Conservation (phyloP, 257 asterid genomes). For the Leptodermis oblonga region DNA sequence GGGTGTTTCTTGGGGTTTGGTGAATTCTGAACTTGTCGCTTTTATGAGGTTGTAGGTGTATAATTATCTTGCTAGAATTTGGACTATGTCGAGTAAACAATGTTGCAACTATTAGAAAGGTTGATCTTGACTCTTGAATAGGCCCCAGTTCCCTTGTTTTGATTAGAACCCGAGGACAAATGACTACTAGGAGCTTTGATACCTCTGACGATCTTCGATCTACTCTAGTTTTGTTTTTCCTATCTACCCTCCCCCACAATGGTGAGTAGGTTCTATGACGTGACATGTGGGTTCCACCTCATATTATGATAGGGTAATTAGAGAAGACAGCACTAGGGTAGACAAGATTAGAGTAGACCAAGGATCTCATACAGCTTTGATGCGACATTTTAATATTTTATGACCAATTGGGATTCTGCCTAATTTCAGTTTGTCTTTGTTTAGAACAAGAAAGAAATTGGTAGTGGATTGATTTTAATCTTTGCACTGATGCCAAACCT, state of each 20-base stretch:
- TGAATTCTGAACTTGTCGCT: not conserved
- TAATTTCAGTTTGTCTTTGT: not conserved
- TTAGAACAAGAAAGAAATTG: not conserved
- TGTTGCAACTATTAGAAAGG: not conserved
- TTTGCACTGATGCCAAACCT: not conserved
- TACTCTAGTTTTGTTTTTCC: no score
- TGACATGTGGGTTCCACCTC: no score
- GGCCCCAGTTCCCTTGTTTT: not conserved
- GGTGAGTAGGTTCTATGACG: no score
- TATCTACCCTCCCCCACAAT: no score
- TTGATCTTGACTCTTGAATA: not conserved
- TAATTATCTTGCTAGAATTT: not conserved
- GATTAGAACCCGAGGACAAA: not conserved
- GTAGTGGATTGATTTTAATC: not conserved
- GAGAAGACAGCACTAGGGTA: no score
- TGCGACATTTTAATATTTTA: no score
- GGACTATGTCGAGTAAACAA: constrained; percentile 1
- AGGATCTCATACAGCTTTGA: no score
- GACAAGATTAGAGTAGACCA: no score
- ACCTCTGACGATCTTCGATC: no score
- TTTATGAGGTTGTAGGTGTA: not conserved
- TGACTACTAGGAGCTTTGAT: not conserved
- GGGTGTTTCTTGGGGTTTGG: not conserved
- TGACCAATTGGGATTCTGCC: not conserved
- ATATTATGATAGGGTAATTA: no score